Conservation (phyloP, 331 rosid species). For the Erythrophleum ivorense region DNA sequence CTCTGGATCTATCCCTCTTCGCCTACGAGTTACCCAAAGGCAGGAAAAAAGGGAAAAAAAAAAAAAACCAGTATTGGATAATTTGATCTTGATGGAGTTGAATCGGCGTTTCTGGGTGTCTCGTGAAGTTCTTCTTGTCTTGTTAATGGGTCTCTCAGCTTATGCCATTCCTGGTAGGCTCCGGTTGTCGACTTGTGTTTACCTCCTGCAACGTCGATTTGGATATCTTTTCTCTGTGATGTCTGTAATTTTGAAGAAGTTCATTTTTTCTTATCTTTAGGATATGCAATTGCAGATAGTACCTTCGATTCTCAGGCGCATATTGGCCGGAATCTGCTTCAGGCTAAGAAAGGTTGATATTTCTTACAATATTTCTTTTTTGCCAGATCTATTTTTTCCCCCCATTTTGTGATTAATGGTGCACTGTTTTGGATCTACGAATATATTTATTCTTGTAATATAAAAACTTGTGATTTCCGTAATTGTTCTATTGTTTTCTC, state of each 20-base stretch:
- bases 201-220: background rate
- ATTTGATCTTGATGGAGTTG: constrained; percentile 38
- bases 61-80: background rate
- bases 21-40: background rate
- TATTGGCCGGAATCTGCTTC: constrained; percentile 77
- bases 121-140: constrained; percentile 50
- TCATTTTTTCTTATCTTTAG: background rate
- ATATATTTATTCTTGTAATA: background rate
- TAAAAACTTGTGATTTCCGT: background rate
- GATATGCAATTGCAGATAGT: constrained; percentile 50
- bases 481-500: background rate
- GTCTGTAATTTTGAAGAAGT: background rate
- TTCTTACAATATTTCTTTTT: background rate
- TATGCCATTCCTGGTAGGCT: constrained; percentile 56
- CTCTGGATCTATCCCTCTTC: constrained; percentile 19
- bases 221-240: background rate
- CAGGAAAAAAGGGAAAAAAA: background rate
- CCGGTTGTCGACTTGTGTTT: background rate
- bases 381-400: background rate
- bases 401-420: background rate
- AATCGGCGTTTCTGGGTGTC: constrained; percentile 47
- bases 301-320: constrained; percentile 54
- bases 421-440: constrained; percentile 36
- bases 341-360: constrained; percentile 75
- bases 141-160: constrained; percentile 43